A percentile compares a stretch with the other conserved stretches of the same genome.
Evolutionary conservation across 805 yeast genomes (phyloP).

Genomic region (Kazachstania kunashirensis): DNA sequence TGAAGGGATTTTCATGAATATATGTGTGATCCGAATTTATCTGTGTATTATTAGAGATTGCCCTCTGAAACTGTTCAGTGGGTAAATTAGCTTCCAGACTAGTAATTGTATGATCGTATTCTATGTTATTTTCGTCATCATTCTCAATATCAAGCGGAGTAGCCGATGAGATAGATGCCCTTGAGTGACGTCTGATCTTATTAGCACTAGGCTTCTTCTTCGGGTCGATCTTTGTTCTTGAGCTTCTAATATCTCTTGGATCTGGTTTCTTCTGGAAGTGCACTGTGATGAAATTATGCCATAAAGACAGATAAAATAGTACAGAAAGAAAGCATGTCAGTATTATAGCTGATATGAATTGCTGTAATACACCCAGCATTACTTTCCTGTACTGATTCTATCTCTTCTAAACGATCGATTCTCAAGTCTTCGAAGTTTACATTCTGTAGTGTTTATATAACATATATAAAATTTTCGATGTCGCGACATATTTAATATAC

Average conservation of each 20-base stretch:
- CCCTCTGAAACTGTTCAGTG: background rate
- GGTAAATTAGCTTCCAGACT: conserved; percentile 4
- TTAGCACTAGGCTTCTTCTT: conserved; percentile 5
- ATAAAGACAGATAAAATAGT: conserved; percentile 22
- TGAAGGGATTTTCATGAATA: conserved; percentile 20
- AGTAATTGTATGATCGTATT: conserved; percentile 25
- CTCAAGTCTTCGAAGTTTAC: too few species aligned
- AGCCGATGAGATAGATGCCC: conserved; percentile 14
- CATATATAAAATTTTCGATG: too few species aligned
- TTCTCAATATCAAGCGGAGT: conserved; percentile 17
- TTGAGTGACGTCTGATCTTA: conserved; percentile 7
- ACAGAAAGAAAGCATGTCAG: conserved; percentile 15
- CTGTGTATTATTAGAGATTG: background rate
- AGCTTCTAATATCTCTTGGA: conserved; percentile 25
- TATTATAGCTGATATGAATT: conserved; percentile 5
- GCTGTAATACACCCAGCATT: conserved; percentile 6
- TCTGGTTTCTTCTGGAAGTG: conserved; percentile 19
- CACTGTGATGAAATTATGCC: conserved; percentile 23
- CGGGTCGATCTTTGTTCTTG: conserved; percentile 13
- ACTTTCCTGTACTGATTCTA: too few species aligned
- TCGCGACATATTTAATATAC: too few species aligned
- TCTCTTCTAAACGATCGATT: too few species aligned
- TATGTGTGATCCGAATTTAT: background rate
- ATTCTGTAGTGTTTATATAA: too few species aligned
- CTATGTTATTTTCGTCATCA: conserved; percentile 22